These are phyloP conservation scores for Tolypocladium capitatum DNA, from an alignment of 2,329 filamentous ascomycete species.

Conservation along the genomic window DNA sequence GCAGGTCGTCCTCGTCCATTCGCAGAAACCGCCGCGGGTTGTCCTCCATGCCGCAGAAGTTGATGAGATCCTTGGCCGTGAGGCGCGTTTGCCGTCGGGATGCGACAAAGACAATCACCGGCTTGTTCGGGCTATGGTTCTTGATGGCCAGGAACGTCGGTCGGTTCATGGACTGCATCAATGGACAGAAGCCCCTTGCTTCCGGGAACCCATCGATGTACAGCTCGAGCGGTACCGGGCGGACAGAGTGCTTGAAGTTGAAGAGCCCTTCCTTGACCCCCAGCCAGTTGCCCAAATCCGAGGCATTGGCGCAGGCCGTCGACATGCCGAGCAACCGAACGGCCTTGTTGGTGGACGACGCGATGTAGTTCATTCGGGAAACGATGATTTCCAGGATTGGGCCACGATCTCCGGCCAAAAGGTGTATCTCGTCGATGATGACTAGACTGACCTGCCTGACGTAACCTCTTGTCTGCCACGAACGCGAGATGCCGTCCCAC, in stretches of 20 bases:
- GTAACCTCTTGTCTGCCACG: slow-evolving; percentile 95
- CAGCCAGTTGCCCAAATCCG: slow-evolving; percentile 88
- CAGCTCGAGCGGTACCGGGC: slow-evolving; percentile 87
- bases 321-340: slow-evolving; percentile 97
- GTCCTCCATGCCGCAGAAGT: slow-evolving; percentile 96
- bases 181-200: slow-evolving; percentile 82
- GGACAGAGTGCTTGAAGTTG: slow-evolving; percentile 95
- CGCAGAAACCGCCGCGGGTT: slow-evolving; percentile 84
- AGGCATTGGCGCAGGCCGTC: slow-evolving; percentile 91
- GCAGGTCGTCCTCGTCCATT: slow-evolving; percentile 90
- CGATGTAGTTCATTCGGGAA: slow-evolving; percentile 94
- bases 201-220: slow-evolving; percentile 98
- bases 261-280: slow-evolving; percentile 92
- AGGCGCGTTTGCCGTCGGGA: slow-evolving; percentile 88
- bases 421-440: slow-evolving; percentile 96
- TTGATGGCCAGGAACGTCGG: slow-evolving; percentile 96
- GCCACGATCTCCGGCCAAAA: slow-evolving; percentile 90
- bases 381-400: slow-evolving; percentile 98
- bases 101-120: slow-evolving; percentile 95
- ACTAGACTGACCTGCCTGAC: slow-evolving; percentile 90
- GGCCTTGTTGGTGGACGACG: slow-evolving; percentile 77
- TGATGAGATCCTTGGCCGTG: slow-evolving; percentile 92
- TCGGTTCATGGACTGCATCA: slow-evolving; percentile 99
- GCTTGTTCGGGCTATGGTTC: slow-evolving; percentile 88
- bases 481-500: slow-evolving; percentile 98